Evolutionary conservation across 176 grass and related monocot genomes (phyloP), one percentile per base, ranked within the genome.

Genomic region (Phragmites australis): DNA sequence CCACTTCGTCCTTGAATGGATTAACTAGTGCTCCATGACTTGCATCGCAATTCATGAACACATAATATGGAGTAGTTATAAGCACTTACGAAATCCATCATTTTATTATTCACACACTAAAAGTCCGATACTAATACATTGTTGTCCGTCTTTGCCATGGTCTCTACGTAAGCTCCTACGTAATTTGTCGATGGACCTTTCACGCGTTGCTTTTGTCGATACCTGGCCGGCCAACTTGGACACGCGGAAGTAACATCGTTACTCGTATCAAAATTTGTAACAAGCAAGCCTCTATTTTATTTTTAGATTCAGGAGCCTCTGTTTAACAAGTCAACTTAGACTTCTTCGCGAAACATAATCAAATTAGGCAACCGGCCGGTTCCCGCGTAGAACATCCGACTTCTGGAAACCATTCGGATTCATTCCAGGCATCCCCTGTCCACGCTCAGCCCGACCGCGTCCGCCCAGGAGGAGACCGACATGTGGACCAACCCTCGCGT

Each of bases 111-210:
- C n/a, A 57, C 21, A 0, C 1, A 23, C 12, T 54, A 41, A n/a
- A 40, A 26, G 23, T 11, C 31, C 19, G 8, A 12, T 68, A 23
- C 8, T n/a, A 72, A 32, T 21, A 19, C 45, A 37, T 55, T 39
- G n/a, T 0, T 14, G 9, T 21, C 10, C 14, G 18, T 8, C 31
- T 37, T 37, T 17, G 48, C 27, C 44, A 8, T 50, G 9, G 34
- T 4, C 12, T 22, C 76, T 14, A 80, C 62, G 77, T 80, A 80
- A 68, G 77, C 77, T 54, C 77, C 34, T 52, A 57, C 78, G 65
- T 46, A 57, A 9, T 58, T 32, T 45, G 16, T 1, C 23, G 64
- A 15, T 12, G 65, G 63, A 52, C 25, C 34, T 19, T n/a, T 25
- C 49, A 34, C 23, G 30, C 56, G 2, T 69, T 65, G 57, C 76